Evolutionary conservation across 1,139 yeast genomes (phyloP).

Genomic region (Lodderomyces orthopsilosis): DNA sequence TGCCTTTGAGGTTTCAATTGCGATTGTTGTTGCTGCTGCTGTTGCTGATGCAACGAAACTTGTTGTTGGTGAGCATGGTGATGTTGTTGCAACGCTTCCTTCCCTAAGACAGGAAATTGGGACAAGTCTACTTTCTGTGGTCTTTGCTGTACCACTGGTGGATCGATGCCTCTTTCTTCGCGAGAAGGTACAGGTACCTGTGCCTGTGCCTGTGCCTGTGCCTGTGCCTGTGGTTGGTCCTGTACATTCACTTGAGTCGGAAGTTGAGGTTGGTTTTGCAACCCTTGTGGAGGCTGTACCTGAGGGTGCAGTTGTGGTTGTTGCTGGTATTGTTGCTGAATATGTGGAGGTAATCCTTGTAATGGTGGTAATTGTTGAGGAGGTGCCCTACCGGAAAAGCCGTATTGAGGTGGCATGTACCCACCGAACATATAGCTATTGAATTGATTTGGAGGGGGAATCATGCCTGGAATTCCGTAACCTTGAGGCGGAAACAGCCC

Average conservation of each 20-base stretch:
- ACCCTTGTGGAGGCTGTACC: slow-evolving; percentile 5
- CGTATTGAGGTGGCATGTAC: slow-evolving; percentile 42
- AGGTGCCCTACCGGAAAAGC: slow-evolving; percentile 24
- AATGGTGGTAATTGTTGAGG: slow-evolving; percentile 26
- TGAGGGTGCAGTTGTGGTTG: slow-evolving; percentile 16
- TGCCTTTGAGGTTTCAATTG: slow-evolving; percentile 16
- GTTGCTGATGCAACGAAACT: slow-evolving; percentile 11
- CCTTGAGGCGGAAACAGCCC: slow-evolving; percentile 24
- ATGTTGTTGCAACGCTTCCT: slow-evolving; percentile 22
- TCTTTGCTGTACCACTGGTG: slow-evolving; percentile 6
- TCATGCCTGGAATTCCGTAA: slow-evolving; percentile 38
- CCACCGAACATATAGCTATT: slow-evolving; percentile 44
- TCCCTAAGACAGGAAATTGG: slow-evolving; percentile 53
- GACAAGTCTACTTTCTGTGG: slow-evolving; percentile 37
- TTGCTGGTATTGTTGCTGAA: slow-evolving; percentile 15
- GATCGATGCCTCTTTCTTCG: background rate
- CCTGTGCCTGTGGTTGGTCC: slow-evolving; percentile 6
- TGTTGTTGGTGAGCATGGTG: slow-evolving; percentile 15
- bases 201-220: background rate
- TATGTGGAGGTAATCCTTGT: slow-evolving; percentile 13
- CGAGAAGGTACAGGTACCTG: background rate
- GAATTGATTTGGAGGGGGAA: slow-evolving; percentile 27
- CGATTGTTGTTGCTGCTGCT: slow-evolving; percentile 15
- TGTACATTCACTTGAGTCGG: slow-evolving; percentile 9
- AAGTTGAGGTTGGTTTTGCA: background rate